Evolutionary conservation across 2,329 filamentous ascomycete species (phyloP).

Genomic region (Fusarium newnesense): DNA sequence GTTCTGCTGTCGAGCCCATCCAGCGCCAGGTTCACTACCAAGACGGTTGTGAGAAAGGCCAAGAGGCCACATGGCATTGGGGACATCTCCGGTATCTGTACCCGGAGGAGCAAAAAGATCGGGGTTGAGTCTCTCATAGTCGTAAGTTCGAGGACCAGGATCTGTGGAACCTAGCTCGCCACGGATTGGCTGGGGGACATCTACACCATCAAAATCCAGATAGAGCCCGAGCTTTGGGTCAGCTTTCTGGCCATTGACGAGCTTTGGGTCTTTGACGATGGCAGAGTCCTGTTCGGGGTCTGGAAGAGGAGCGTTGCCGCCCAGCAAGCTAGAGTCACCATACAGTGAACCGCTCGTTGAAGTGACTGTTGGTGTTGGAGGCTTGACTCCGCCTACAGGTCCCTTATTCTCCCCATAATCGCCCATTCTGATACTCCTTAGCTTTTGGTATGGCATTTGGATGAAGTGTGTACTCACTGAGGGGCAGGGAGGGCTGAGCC

Average conservation of each 20-base stretch:
- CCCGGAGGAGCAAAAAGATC: slow-evolving; percentile 11
- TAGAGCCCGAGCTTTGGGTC: slow-evolving; percentile 12
- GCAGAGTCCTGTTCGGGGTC: slow-evolving; percentile 10
- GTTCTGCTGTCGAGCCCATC: slow-evolving; percentile 21
- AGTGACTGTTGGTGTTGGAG: slow-evolving; percentile 14
- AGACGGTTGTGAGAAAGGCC: slow-evolving; percentile 17
- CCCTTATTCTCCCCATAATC: slow-evolving; percentile 21
- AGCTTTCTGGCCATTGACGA: slow-evolving; percentile 7
- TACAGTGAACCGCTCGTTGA: slow-evolving; percentile 10
- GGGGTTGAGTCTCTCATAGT: slow-evolving; percentile 18
- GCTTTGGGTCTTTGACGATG: slow-evolving; percentile 11
- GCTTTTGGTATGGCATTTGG: accelerated
- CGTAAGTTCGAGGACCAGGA: slow-evolving; percentile 12
- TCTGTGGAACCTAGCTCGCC: slow-evolving; percentile 9
- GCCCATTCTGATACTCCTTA: not conserved
- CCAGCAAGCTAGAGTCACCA: slow-evolving; percentile 6
- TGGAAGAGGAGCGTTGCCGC: slow-evolving; percentile 4
- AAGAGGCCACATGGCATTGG: slow-evolving; percentile 12
- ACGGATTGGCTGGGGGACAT: slow-evolving; percentile 13
- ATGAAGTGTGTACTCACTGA: not conserved
- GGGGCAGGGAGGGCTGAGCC: not conserved
- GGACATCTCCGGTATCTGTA: slow-evolving; percentile 8
- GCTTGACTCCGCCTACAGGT: slow-evolving; percentile 3
- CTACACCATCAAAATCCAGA: slow-evolving; percentile 7
- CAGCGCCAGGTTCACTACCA: slow-evolving; percentile 1